Percentiles rank a stretch among this genome's conserved stretches.
These are phyloP conservation scores for Sporothrix sp. DNA, from an alignment of 2,329 filamentous ascomycete species.

Conservation along the genomic window DNA sequence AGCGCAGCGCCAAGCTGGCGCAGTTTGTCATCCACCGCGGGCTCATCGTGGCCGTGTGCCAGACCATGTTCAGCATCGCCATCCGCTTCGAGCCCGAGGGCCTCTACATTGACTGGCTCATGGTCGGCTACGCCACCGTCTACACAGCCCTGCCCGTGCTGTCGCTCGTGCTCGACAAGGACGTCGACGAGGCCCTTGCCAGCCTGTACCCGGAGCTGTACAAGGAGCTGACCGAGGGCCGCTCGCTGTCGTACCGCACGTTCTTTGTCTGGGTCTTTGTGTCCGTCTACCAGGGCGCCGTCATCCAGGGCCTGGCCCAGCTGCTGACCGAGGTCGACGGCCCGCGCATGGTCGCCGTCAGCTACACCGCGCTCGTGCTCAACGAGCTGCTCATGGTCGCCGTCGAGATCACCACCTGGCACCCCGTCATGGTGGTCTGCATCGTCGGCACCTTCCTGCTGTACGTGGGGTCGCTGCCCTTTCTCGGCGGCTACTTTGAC, in stretches of 20 bases:
- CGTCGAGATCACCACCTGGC: constrained; percentile 94
- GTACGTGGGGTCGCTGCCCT: constrained; percentile 77
- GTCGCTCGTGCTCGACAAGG: constrained; percentile 84
- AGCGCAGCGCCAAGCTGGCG: constrained; percentile 85
- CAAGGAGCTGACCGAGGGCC: constrained; percentile 87
- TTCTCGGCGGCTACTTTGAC: constrained; percentile 84
- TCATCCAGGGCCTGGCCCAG: constrained; percentile 92
- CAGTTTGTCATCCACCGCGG: constrained; percentile 98
- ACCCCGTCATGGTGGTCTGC: constrained; percentile 77
- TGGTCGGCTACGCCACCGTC: constrained; percentile 91
- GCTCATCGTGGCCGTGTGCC: constrained; percentile 87
- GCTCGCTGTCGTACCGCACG: constrained; percentile 79
- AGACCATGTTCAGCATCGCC: constrained; percentile 95
- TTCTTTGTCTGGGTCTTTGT: constrained; percentile 97
- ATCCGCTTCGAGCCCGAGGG: constrained; percentile 88
- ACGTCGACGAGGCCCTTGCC: constrained; percentile 87
- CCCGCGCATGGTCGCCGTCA: constrained; percentile 73
- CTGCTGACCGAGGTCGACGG: constrained; percentile 71
- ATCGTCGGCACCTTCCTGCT: constrained; percentile 73
- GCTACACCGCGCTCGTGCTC: constrained; percentile 81
- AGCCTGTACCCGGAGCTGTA: constrained; percentile 96
- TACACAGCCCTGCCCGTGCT: constrained; percentile 93
- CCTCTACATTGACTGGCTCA: constrained; percentile 90
- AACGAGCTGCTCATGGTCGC: constrained; percentile 98
- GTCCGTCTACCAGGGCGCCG: constrained; percentile 85